Base-by-base conservation (phyloP, 495 filamentous ascomycete species). In the Saxophila tyrrhenica region DNA sequence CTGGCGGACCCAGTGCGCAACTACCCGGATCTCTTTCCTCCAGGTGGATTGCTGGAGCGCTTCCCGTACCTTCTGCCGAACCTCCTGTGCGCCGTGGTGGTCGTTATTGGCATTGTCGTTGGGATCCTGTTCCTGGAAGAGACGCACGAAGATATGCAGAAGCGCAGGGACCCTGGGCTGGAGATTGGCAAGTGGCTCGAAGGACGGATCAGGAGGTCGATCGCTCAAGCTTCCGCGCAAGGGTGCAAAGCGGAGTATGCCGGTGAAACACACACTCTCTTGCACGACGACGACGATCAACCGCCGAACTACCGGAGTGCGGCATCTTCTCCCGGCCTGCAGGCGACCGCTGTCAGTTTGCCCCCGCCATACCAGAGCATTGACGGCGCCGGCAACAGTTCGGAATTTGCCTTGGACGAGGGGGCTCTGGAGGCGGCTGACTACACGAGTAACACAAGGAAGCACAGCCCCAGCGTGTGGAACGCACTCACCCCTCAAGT, bases 1-100 rank as follows among this genome's bases (percentile, higher is more conserved):
- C 77, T 98, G 52, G 90, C 92, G 52, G 79, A 89, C 56, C 92
- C 92, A 17, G 87, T 87, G 64, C 75, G 78, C 48, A 89, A 74
- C 59, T 91, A 89, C 63, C 91, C 94, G n/a, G 71, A 60, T 41
- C 32, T 86, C 17, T 98, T 97, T 64, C 59, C 72, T 21, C 77
- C 77, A 48, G 85, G 81, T 47, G 82, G 82, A 15, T 74, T 97
- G 49, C 89, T 90, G 72, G 89, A 92, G 22, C 70, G 69, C 24
- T 95, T 84, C 62, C 92, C 92, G 0, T 98, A 95, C 66, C 78
- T 97, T 51, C 80, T 98, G 48, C 90, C 92, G 51, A 98, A 97
- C 68, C 69, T 97, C 29, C 85, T 98, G 55, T 95, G 94, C 67
- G 81, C 91, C 53, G 67, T 73, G 22, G 76, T 95, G 38, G 82